Conservation (phyloP, 148 eudicot genomes). For the Rhododendron molle region DNA sequence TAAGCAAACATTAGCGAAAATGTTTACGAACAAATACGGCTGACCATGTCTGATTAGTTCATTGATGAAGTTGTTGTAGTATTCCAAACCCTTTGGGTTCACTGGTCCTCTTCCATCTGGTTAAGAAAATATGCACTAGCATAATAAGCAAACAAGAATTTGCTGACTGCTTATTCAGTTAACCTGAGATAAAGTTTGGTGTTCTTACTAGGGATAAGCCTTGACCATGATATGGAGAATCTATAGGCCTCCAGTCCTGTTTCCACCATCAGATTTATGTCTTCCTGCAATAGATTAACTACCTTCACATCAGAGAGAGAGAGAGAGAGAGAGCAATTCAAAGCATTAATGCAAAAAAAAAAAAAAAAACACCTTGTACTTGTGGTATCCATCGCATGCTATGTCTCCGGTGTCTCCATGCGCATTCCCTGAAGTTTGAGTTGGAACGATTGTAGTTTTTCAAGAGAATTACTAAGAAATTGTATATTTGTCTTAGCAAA, state of each 20-base stretch:
- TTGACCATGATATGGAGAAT: conserved; percentile 67
- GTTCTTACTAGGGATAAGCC: conserved; percentile 52
- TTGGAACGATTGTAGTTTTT: background rate
- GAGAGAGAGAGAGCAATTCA: background rate
- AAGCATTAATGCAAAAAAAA: background rate
- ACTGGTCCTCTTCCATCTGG: conserved; percentile 60
- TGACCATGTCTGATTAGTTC: conserved; percentile 52
- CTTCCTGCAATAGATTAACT: conserved; percentile 39
- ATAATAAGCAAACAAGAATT: background rate
- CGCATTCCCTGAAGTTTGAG: conserved; percentile 20
- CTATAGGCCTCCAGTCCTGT: conserved; percentile 61
- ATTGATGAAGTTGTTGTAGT: conserved; percentile 53
- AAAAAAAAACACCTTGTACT: conserved; percentile 43
- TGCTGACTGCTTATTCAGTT: background rate
- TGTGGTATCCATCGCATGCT: conserved; percentile 60
- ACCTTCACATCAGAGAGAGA: background rate
- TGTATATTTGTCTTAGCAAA: background rate
- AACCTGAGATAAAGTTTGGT: background rate
- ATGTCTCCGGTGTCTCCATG: conserved; percentile 39
- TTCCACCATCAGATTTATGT: conserved; percentile 54
- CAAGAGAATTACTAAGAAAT: background rate
- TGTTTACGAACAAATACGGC: background rate
- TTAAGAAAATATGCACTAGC: background rate
- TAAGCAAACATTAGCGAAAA: conserved; percentile 12
- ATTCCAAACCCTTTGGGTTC: conserved; percentile 43